Percentiles rank a stretch among this genome's conserved stretches.
These are phyloP conservation scores for Aspergillus fumigatiaffinis DNA, from an alignment of 2,329 filamentous ascomycete genomes.

Conservation along the genomic window DNA sequence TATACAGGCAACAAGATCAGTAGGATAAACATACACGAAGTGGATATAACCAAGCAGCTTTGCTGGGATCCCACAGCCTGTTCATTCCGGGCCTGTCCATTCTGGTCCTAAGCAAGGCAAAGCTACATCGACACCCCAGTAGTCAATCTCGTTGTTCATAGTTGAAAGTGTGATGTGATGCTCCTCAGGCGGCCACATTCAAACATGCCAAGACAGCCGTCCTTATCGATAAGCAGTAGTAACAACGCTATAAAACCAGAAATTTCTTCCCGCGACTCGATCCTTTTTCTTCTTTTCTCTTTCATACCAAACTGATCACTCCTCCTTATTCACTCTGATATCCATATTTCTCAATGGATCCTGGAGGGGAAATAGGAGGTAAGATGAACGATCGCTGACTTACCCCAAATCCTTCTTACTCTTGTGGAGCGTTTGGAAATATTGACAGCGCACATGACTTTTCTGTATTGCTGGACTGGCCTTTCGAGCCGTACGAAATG, in stretches of 20 bases:
- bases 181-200: not conserved
- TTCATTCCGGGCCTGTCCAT: conserved; percentile 17
- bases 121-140: not conserved
- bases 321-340: conserved; percentile 48
- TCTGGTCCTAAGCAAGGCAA: not conserved
- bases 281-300: conserved; percentile 32
- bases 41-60: conserved; percentile 47
- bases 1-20: conserved; percentile 2
- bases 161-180: conserved; percentile 1
- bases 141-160: not conserved
- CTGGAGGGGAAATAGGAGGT: conserved; percentile 48
- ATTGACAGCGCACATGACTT: conserved; percentile 40
- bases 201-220: conserved; percentile 10
- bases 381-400: conserved; percentile 40
- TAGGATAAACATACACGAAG: conserved; percentile 37
- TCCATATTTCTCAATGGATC: conserved; percentile 35
- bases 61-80: conserved; percentile 22
- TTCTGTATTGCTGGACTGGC: conserved; percentile 1
- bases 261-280: conserved; percentile 17
- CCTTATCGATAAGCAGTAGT: conserved; percentile 36
- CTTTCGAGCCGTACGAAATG: not conserved
- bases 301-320: conserved; percentile 36
- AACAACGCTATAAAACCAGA: conserved; percentile 18
- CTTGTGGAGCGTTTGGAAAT: conserved; percentile 46
- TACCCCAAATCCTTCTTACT: conserved; percentile 43